Evolutionary conservation across 1,284 basidiomycete genomes (phyloP).

Genomic region (Trichosporon inkin): DNA sequence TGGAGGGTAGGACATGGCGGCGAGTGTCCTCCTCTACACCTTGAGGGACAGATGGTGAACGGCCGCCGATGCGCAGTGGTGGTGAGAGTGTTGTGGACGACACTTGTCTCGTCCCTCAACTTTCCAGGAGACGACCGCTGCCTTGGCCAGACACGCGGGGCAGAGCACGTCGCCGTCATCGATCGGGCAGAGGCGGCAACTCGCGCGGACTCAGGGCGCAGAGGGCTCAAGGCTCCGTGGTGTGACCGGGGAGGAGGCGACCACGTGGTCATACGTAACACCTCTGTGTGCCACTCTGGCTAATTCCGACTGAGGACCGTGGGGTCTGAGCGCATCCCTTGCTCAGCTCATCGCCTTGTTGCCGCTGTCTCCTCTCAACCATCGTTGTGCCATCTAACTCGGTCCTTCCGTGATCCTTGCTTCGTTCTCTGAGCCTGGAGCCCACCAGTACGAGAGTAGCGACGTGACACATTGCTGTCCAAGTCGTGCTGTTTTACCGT

Average conservation of each 20-base stretch:
- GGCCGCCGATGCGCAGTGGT: slow-evolving; percentile 21
- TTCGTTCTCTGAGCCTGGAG: slow-evolving; percentile 4
- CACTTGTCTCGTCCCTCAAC: not conserved
- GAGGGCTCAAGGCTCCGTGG: not conserved
- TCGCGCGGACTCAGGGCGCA: too few species aligned
- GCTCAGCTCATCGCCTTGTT: not conserved
- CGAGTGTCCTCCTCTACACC: not conserved
- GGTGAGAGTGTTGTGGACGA: not conserved
- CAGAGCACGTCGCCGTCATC: not conserved
- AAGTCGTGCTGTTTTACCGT: not conserved
- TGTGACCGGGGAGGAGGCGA: not conserved
- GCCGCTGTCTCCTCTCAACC: not conserved
- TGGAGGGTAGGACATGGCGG: slow-evolving; percentile 35
- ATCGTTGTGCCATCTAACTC: not conserved
- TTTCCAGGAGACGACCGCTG: not conserved
- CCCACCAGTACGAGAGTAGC: not conserved
- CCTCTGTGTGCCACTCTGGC: not conserved
- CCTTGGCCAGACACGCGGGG: not conserved
- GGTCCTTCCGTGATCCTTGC: not conserved
- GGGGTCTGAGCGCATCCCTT: not conserved
- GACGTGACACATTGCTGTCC: not conserved
- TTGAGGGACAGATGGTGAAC: not conserved
- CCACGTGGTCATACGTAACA: slow-evolving; percentile 2
- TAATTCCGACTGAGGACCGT: not conserved
- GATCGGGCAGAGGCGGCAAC: not conserved